Evolutionary conservation across 805 yeast genomes (phyloP).

Genomic region (Crinitomyces ghanaensis): DNA sequence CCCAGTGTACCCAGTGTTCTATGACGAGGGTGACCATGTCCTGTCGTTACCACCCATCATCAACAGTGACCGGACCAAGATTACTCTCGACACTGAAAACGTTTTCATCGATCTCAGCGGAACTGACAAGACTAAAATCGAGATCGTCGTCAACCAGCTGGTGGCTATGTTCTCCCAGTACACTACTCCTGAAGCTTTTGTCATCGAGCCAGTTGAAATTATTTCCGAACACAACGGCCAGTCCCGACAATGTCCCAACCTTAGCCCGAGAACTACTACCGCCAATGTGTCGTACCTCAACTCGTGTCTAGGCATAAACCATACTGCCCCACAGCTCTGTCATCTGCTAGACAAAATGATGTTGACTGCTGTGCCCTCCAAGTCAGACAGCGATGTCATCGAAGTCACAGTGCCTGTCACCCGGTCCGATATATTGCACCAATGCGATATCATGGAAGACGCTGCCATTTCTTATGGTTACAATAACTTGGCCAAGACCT

Average conservation of each 20-base stretch:
- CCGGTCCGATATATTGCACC: slow-evolving; percentile 91
- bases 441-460: slow-evolving; percentile 98
- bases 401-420: slow-evolving; percentile 80
- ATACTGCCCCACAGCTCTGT: slow-evolving; percentile 56
- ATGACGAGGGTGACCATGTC: slow-evolving; percentile 64
- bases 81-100: slow-evolving; percentile 71
- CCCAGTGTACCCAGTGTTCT: slow-evolving; percentile 83
- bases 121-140: slow-evolving; percentile 89
- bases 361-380: slow-evolving; percentile 47
- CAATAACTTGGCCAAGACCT: slow-evolving; percentile 73
- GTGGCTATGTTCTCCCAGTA: slow-evolving; percentile 94
- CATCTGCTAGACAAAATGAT: slow-evolving; percentile 71
- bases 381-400: slow-evolving; percentile 36
- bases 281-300: slow-evolving; percentile 81
- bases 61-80: slow-evolving; percentile 84
- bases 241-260: slow-evolving; percentile 64
- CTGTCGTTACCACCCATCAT: slow-evolving; percentile 96
- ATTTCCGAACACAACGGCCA: slow-evolving; percentile 71
- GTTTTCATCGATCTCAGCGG: slow-evolving; percentile 92
- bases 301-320: slow-evolving; percentile 79
- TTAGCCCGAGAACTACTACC: slow-evolving; percentile 52
- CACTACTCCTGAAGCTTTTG: slow-evolving; percentile 58
- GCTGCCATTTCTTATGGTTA: slow-evolving; percentile 95
- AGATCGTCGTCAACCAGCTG: slow-evolving; percentile 79
- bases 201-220: slow-evolving; percentile 81